phyloP scores from a whole-genome alignment of 352 stramenopile species.

The Phytophthora tentaculata region DNA sequence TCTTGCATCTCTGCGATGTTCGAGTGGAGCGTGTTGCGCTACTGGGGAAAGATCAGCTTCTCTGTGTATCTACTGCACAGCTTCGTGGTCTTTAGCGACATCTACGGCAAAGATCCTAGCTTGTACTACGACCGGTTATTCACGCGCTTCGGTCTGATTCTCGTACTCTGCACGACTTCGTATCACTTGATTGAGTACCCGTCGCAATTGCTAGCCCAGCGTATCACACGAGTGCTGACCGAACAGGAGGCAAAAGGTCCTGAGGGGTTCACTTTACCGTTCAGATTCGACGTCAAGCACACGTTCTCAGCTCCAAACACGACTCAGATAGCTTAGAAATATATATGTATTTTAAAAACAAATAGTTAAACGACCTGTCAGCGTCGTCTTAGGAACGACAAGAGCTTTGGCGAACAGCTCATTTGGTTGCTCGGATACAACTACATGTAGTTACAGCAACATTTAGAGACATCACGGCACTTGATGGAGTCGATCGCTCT shows the following conservation, averaged over 20 bases:
- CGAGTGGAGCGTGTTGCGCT: constrained; percentile 48
- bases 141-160: constrained; percentile 35
- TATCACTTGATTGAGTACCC: constrained; percentile 59
- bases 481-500: no score
- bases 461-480: no score
- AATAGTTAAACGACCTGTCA: no score
- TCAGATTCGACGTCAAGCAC: constrained; percentile 22
- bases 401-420: no score
- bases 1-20: constrained; percentile 45
- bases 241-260: constrained; percentile 28
- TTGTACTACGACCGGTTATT: constrained; percentile 47
- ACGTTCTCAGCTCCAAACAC: constrained; percentile 11
- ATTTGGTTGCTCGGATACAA: no score
- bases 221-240: constrained; percentile 33
- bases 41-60: constrained; percentile 60
- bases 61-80: constrained; percentile 61
- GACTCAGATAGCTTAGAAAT: constrained; percentile 29
- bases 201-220: constrained; percentile 47
- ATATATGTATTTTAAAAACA: constrained; percentile 16
- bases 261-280: background rate
- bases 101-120: constrained; percentile 24
- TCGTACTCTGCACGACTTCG: constrained; percentile 36
- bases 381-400: no score
- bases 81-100: constrained; percentile 50
- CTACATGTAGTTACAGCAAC: no score